Base-by-base conservation (phyloP, 495 filamentous ascomycete genomes). In the Terfezia boudieri region DNA sequence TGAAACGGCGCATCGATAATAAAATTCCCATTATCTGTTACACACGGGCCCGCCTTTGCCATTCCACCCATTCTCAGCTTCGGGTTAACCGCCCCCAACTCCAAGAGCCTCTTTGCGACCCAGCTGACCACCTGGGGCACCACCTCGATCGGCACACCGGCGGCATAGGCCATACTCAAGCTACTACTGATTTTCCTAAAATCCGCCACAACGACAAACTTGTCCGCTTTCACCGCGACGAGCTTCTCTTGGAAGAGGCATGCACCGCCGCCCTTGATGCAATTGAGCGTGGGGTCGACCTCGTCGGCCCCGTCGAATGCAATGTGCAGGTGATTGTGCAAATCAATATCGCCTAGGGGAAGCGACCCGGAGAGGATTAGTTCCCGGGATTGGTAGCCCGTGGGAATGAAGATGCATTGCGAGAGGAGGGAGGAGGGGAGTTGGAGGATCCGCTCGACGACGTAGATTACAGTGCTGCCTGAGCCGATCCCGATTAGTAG, bases 191-290 rank as follows among this genome's bases (percentile, higher is more conserved):
- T 76, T 71, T 98, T 98, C 57, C 90, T 78, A 59, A 83, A 84
- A 68, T 96, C 84, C 36, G 92, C 90, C 53, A 96, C 92, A 63
- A 85, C 92, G 54, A 98, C 77, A 64, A 98, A 95, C 61, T 87
- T 83, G 70, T 77, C 81, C 2, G 88, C 82, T 54, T 79, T 75
- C 36, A 83, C 76, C 4, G 88, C 88, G 12, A 98, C 89, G 22
- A 98, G 71, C 71, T 98, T 98, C 72, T 98, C 90, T 69, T 96
- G 92, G 74, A 93, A 95, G 56, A 95, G 69, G 68, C 92, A 98
- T 32, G 87, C 90, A 49, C 90, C 90, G 14, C 90, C 90, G 49
- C 90, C 90, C 71, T 98, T 98, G 69, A 98, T 94, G 64, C 86
- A 84, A 69, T 96, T 98, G 53, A 98, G 68, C 41, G 87, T 83